Conservation (phyloP, 192 early-diverging fungal genomes). For the Podila epigama region DNA sequence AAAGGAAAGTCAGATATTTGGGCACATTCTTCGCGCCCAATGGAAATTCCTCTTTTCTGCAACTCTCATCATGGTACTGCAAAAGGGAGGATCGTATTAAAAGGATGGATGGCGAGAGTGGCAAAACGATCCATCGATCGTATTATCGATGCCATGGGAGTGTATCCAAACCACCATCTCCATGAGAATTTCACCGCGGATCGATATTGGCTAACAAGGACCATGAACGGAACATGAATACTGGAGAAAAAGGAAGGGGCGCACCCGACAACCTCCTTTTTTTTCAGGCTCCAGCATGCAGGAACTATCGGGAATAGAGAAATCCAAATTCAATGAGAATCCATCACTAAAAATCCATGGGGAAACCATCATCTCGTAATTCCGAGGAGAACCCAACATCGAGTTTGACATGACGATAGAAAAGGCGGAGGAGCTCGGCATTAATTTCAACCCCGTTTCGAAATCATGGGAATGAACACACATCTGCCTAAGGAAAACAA, state of each 20-base stretch:
- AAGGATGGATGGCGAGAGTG: background rate
- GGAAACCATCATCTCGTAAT: conserved; percentile 2
- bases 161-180: background rate
- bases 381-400: too few species aligned
- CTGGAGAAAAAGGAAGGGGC: background rate
- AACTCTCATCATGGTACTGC: conserved; percentile 1
- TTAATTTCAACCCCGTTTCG: background rate
- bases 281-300: too few species aligned
- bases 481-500: too few species aligned
- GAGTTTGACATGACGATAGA: too few species aligned
- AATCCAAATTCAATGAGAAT: background rate
- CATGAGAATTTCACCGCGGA: background rate
- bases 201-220: too few species aligned
- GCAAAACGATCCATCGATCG: background rate
- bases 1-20: background rate
- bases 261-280: too few species aligned
- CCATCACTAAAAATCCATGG: background rate
- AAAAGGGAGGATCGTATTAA: background rate
- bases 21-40: background rate
- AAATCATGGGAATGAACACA: too few species aligned
- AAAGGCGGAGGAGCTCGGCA: background rate
- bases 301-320: too few species aligned
- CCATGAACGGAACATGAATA: background rate
- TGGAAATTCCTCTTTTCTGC: conserved; percentile 4
- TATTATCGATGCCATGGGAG: background rate